Percentiles rank a stretch among this genome's conserved stretches.
These are phyloP conservation scores for Tolypocladium inflatum DNA, from an alignment of 2,329 filamentous ascomycete genomes.

Conservation along the genomic window DNA sequence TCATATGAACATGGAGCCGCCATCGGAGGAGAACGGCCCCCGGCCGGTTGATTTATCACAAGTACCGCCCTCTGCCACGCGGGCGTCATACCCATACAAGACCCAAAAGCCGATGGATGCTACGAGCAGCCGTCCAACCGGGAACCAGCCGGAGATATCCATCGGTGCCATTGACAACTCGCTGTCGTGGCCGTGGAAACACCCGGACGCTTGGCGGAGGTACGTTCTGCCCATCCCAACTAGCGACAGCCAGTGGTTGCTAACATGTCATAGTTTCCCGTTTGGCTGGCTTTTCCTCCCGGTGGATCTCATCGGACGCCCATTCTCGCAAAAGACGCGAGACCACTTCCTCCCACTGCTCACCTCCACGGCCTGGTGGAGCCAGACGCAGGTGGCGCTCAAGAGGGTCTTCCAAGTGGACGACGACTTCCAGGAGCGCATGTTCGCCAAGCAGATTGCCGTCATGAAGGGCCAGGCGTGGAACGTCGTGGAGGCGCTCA, in stretches of 20 bases:
- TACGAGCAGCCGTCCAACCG: conserved; percentile 38
- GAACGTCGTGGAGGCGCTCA: conserved; percentile 97
- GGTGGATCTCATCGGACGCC: conserved; percentile 89
- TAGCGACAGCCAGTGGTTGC: not conserved
- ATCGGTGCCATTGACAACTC: conserved; percentile 97
- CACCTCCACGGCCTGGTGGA: conserved; percentile 95
- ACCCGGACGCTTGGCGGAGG: conserved; percentile 78
- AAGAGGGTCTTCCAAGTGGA: conserved; percentile 86
- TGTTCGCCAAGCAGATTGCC: conserved; percentile 97
- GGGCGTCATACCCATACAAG: conserved; percentile 57
- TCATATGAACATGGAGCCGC: conserved; percentile 51
- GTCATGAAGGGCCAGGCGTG: conserved; percentile 99
- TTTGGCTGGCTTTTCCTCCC: conserved; percentile 98
- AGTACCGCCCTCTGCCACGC: conserved; percentile 27
- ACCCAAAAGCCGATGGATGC: conserved; percentile 80
- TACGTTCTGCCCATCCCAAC: conserved; percentile 11
- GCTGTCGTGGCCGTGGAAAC: conserved; percentile 97
- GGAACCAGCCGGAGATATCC: conserved; percentile 50
- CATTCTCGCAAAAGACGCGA: conserved; percentile 87
- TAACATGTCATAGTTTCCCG: conserved; percentile 62
- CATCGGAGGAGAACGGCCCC: conserved; percentile 36
- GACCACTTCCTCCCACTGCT: conserved; percentile 93
- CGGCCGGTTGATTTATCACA: conserved; percentile 49
- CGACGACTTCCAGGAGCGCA: conserved; percentile 92
- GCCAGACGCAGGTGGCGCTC: conserved; percentile 79